phyloP scores from a whole-genome alignment of 73 alveolate genomes.

The Stentor roeselii region DNA sequence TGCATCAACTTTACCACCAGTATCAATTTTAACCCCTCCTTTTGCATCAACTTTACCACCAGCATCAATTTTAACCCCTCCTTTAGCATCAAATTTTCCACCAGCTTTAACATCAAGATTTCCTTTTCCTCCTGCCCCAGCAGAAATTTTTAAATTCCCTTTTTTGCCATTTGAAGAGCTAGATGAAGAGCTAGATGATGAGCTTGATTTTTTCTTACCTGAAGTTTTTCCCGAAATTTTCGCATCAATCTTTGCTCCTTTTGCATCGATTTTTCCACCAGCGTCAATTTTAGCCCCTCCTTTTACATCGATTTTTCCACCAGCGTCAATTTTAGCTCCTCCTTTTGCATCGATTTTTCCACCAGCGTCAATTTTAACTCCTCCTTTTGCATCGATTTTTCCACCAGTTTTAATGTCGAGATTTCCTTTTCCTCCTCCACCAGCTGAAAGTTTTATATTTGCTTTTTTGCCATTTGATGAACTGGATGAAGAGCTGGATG shows the following conservation, averaged over 20 bases:
- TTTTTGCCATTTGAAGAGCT: neutral
- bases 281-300: too few relatives aligned
- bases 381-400: neutral
- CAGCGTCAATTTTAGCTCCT: neutral
- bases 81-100: neutral
- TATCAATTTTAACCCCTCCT: too few relatives aligned
- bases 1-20: too few relatives aligned
- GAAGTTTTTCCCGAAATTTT: neutral
- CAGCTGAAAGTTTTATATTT: neutral
- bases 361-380: neutral
- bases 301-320: neutral
- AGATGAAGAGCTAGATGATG: too few relatives aligned
- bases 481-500: too few relatives aligned
- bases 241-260: neutral
- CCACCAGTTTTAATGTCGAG: neutral
- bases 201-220: too few relatives aligned
- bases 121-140: neutral
- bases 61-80: neutral
- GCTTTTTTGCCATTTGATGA: neutral
- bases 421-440: neutral
- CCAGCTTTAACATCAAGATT: neutral
- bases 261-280: neutral
- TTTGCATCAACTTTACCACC: neutral
- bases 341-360: neutral
- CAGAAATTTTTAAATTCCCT: neutral